Conservation (phyloP, 192 early-diverging fungal species). For the Coemansia sp. region DNA sequence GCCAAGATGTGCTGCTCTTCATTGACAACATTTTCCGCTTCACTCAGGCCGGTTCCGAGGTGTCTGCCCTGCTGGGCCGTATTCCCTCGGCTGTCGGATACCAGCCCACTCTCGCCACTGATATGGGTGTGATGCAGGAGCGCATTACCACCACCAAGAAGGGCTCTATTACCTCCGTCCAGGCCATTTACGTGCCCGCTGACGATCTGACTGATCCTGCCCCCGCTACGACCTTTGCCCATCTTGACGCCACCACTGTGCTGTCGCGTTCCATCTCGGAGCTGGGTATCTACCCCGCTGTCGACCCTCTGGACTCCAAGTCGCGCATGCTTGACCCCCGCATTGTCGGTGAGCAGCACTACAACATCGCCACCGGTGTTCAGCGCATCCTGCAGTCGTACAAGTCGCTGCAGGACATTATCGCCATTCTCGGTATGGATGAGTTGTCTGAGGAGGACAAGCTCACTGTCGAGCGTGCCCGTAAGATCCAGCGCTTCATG, state of each 20-base stretch:
- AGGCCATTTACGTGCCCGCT: conserved; percentile 98
- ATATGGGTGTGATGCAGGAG: conserved; percentile 99
- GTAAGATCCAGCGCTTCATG: conserved; percentile 99
- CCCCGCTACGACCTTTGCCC: conserved; percentile 98
- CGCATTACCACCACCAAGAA: conserved; percentile 99
- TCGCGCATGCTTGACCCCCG: conserved; percentile 97
- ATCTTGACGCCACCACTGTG: conserved; percentile 99
- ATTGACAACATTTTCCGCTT: conserved; percentile 99
- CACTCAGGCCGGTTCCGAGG: conserved; percentile 99
- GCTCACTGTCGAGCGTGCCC: conserved; percentile 97
- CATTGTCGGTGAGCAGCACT: conserved; percentile 95
- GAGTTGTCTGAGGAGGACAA: conserved; percentile 99
- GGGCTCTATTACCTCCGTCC: conserved; percentile 98
- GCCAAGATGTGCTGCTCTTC: conserved; percentile 99
- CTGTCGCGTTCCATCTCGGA: conserved; percentile 98
- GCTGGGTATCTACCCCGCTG: conserved; percentile 99
- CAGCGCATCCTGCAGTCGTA: conserved; percentile 98
- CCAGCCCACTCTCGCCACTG: conserved; percentile 98
- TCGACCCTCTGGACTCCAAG: conserved; percentile 98
- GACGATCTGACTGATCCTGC: conserved; percentile 99
- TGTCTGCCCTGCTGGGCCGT: conserved; percentile 98
- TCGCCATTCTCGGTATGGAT: conserved; percentile 99
- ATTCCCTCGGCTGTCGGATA: conserved; percentile 99
- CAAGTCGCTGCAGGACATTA: conserved; percentile 99
- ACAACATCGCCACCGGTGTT: conserved; percentile 88